Evolutionary conservation across 441 rosid species (phyloP).

Genomic region (Euphorbia corollata): DNA sequence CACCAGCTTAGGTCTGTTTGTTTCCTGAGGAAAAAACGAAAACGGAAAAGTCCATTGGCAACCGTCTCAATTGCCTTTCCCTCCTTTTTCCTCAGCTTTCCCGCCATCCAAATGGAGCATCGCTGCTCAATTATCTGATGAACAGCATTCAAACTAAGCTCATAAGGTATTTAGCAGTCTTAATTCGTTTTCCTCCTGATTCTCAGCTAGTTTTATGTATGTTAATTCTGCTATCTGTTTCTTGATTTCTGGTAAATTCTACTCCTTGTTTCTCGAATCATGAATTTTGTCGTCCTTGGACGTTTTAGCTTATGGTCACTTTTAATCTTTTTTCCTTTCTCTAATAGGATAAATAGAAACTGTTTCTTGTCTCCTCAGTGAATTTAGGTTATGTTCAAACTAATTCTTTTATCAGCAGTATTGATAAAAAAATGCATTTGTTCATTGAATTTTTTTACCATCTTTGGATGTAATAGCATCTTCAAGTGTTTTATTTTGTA

Average conservation of each 20-base stretch:
- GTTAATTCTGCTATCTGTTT: background rate
- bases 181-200: constrained; percentile 13
- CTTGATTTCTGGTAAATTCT: background rate
- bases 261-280: background rate
- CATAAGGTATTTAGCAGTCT: too few relatives aligned
- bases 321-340: background rate
- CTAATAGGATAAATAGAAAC: background rate
- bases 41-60: constrained; percentile 3
- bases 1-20: constrained; percentile 8
- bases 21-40: constrained; percentile 15
- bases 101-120: constrained; percentile 13
- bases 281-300: background rate
- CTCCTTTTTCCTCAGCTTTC: constrained; percentile 13
- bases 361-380: background rate
- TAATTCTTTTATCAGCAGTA: background rate
- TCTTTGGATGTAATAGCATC: too few relatives aligned
- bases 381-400: background rate
- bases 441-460: background rate
- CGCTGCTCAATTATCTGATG: background rate
- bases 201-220: constrained; percentile 9
- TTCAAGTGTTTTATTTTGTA: background rate
- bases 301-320: background rate
- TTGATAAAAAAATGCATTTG: background rate
- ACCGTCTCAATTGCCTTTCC: background rate
- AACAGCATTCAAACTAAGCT: background rate